A percentile compares a stretch with the other conserved stretches of the same genome.
Conservation (phyloP, 768 basidiomycete genomes). For the Tricholoma saponaceum region DNA sequence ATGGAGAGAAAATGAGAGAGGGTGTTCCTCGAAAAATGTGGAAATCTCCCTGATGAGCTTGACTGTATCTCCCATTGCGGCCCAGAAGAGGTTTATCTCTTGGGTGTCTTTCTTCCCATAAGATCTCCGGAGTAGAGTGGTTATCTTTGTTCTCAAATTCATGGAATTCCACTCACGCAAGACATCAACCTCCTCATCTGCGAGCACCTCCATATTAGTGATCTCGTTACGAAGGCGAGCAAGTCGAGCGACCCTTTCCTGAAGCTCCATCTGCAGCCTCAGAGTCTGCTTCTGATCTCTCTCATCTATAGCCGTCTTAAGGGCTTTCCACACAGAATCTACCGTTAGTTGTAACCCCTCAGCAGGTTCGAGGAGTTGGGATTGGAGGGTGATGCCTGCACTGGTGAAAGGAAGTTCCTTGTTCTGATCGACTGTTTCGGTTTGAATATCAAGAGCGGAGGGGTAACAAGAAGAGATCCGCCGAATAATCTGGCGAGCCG, state of each 20-base stretch:
- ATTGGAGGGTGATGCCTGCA: constrained; percentile 1
- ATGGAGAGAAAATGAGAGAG: background rate
- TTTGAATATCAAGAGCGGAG: constrained; percentile 13
- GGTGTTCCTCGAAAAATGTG: background rate
- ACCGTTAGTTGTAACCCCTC: background rate
- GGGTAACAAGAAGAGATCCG: constrained; percentile 3
- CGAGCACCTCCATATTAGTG: background rate
- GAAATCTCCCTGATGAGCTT: background rate
- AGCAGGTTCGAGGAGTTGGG: background rate
- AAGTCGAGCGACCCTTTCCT: background rate
- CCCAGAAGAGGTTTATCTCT: background rate
- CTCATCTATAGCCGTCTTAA: background rate
- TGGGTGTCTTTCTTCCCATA: background rate
- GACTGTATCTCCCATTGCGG: background rate
- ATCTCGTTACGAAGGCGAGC: background rate
- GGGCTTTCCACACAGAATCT: background rate
- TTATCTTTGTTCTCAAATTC: background rate
- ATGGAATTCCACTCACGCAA: background rate
- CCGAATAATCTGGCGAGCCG: constrained; percentile 14
- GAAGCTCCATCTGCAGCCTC: background rate
- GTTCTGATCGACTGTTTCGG: constrained; percentile 11
- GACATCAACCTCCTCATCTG: background rate
- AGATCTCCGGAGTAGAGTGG: background rate
- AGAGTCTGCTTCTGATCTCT: background rate
- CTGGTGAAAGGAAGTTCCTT: constrained; percentile 11